Evolutionary conservation across 805 yeast genomes (phyloP).

Genomic region (Yamadazyma kitorensis): DNA sequence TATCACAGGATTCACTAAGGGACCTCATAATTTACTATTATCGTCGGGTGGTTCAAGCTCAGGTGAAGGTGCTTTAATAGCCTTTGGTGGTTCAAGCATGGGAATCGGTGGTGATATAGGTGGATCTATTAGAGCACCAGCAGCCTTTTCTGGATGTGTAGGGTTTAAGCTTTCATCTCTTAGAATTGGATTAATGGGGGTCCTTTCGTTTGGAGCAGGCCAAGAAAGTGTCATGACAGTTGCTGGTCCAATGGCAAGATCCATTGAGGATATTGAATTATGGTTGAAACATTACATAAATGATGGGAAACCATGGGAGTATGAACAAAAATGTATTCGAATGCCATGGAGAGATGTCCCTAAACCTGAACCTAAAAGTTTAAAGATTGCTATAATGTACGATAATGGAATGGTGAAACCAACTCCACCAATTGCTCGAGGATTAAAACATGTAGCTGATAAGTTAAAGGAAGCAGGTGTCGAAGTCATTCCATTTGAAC

Average conservation of each 20-base stretch:
- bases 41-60: conserved; percentile 40
- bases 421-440: conserved; percentile 64
- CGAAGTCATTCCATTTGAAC: conserved; percentile 52
- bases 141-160: conserved; percentile 34
- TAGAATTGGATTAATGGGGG: conserved; percentile 33
- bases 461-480: conserved; percentile 59
- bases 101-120: conserved; percentile 43
- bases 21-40: conserved; percentile 34
- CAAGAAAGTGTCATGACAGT: conserved; percentile 63
- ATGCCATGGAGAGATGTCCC: conserved; percentile 51
- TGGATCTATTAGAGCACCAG: conserved; percentile 40
- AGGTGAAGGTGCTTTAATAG: conserved; percentile 40
- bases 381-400: conserved; percentile 59
- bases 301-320: conserved; percentile 61
- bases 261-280: conserved; percentile 61
- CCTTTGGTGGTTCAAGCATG: conserved; percentile 34
- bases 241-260: conserved; percentile 63
- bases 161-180: conserved; percentile 38
- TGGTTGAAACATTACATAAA: conserved; percentile 44
- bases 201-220: conserved; percentile 54
- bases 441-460: conserved; percentile 48
- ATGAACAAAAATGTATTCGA: conserved; percentile 44
- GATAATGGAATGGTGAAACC: conserved; percentile 67
- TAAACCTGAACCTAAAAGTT: conserved; percentile 31
- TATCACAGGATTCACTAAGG: conserved; percentile 28